Evolutionary conservation across 345 rosid genomes (phyloP).

Genomic region (Acer negundo): DNA sequence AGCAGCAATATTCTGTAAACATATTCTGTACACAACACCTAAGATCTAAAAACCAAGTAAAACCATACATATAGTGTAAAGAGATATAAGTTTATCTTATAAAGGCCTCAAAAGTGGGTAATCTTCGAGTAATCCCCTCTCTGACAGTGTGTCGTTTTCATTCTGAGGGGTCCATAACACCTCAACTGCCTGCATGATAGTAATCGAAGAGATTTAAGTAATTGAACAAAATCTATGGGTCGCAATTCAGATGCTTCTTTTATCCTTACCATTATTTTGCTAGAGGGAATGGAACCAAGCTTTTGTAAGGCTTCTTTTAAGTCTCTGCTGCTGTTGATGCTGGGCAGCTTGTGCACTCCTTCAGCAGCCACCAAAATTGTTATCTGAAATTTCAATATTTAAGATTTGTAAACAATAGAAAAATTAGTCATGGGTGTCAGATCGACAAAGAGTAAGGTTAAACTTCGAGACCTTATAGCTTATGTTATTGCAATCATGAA

Average conservation of each 20-base stretch:
- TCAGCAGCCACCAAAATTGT: conserved; percentile 93
- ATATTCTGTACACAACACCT: conserved; percentile 34
- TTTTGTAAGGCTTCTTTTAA: conserved; percentile 83
- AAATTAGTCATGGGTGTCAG: neutral
- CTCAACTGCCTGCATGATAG: conserved; percentile 75
- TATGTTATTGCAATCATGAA: neutral
- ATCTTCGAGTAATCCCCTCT: conserved; percentile 81
- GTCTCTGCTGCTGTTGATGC: conserved; percentile 67
- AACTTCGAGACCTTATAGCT: neutral
- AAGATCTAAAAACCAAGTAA: conserved; percentile 7
- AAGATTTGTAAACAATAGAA: conserved; percentile 2
- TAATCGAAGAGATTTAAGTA: conserved; percentile 13
- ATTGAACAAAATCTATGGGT: conserved; percentile 3
- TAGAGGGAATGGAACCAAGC: conserved; percentile 70
- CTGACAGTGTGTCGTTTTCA: conserved; percentile 72
- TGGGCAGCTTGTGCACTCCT: conserved; percentile 74
- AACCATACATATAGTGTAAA: conserved; percentile 24
- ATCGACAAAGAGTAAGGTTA: neutral
- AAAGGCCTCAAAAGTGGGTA: conserved; percentile 90
- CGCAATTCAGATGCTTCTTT: neutral
- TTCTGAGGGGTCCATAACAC: conserved; percentile 97
- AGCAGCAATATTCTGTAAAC: neutral
- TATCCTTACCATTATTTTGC: conserved; percentile 65
- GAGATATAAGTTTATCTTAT: conserved; percentile 28
- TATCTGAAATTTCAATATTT: conserved; percentile 43